These are phyloP conservation scores for Rhodotorula paludigena DNA, from an alignment of 768 basidiomycete species.

Conservation along the genomic window DNA sequence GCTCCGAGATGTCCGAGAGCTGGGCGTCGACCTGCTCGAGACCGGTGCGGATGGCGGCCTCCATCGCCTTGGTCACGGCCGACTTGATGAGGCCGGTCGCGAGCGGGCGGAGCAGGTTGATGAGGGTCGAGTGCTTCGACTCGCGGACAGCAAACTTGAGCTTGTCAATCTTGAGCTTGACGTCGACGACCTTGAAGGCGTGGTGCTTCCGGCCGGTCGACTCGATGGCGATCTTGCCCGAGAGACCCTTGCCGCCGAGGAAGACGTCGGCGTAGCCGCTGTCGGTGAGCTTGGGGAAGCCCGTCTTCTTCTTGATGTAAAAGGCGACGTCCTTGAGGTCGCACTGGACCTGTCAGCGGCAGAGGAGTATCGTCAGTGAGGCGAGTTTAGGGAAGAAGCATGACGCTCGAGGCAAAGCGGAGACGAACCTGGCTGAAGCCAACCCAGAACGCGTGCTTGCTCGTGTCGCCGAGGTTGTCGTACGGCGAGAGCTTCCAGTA, in stretches of 20 bases:
- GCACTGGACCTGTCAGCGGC: constrained; percentile 76
- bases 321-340: constrained; percentile 93
- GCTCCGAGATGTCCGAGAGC: constrained; percentile 77
- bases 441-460: constrained; percentile 5
- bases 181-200: constrained; percentile 48
- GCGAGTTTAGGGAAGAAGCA: no score
- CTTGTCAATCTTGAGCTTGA: constrained; percentile 70
- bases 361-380: no score
- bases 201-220: constrained; percentile 47
- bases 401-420: not conserved
- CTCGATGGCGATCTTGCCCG: constrained; percentile 54
- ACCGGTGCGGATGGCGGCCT: constrained; percentile 67
- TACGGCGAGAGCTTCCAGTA: constrained; percentile 81
- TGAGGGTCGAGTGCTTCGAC: constrained; percentile 79
- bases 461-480: constrained; percentile 42
- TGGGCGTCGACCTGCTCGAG: constrained; percentile 85
- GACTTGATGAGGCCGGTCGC: constrained; percentile 63
- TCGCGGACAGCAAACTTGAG: constrained; percentile 89
- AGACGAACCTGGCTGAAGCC: not conserved
- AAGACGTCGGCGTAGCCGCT: constrained; percentile 79
- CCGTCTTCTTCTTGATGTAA: constrained; percentile 44
- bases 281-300: constrained; percentile 61
- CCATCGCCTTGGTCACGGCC: constrained; percentile 60
- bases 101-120: constrained; percentile 69
- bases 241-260: constrained; percentile 74